Evolutionary conservation across 768 basidiomycete species (phyloP), one percentile per base, ranked within the genome.

Genomic region (Symmetrospora coprosmae): DNA sequence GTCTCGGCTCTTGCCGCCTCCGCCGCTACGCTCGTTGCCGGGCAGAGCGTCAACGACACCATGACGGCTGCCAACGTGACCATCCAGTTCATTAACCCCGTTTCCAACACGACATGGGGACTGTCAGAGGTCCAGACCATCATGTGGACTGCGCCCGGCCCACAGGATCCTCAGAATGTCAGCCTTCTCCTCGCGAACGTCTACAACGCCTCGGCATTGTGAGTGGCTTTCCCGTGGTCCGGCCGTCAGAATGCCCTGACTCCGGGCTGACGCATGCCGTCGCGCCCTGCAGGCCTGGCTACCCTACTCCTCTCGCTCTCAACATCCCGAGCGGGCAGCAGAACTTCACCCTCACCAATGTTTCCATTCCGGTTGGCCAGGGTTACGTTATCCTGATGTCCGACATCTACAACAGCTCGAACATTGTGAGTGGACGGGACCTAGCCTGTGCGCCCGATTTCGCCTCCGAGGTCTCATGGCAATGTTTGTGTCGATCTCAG

Each of bases 341-440:
- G 11, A 11, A 33, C 3, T 55, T 55, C 52, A 19, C 34, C 6
- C 34, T 55, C 17, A 38, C 34, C 4, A 55, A 41, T 38, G 39
- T 55, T 11, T 55, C 52, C 14, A 21, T 55, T 34, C 52, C 52
- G 14, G 52, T 41, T 13, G 52, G 37, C 4, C 33, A 55, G 25
- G 52, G 52, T 7, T 55, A 55, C 31, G 39, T 55, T 23, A 19
- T 55, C 39, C 19, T 55, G 5, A 55, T 55, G 52, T 21, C 39
- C 8, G 52, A 55, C 25, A 55, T 55, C 25, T 39, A 55, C 52
- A 55, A 55, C 37, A 55, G 52, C 23, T 55, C 52, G 4, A 55
- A 55, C 37, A 55, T 55, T 25, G 52, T 55, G 27, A 41, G 52
- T 41, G n/a, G 4, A 5, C 30, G 13, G 13, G 14, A 13, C 7